Conservation (phyloP, 2,329 filamentous ascomycete species). For the Lasiodiplodia hormozganensis region DNA sequence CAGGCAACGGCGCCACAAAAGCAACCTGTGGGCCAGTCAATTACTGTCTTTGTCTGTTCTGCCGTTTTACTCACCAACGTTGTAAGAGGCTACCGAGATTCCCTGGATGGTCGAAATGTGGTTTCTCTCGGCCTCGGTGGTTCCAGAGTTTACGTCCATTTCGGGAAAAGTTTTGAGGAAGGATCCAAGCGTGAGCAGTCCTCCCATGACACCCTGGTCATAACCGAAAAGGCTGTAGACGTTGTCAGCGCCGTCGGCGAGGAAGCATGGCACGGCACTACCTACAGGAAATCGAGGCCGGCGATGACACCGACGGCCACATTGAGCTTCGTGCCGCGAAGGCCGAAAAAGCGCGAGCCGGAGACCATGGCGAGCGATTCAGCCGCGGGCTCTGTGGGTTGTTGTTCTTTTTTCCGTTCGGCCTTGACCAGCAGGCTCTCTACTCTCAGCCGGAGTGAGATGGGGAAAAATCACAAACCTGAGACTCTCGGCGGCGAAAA, state of each 20-base stretch:
- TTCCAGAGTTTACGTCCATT: constrained; percentile 48
- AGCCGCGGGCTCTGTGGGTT: background rate
- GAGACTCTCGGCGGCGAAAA: background rate
- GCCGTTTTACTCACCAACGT: constrained; percentile 27
- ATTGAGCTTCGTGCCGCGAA: constrained; percentile 68
- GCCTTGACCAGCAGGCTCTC: constrained; percentile 7
- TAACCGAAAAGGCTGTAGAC: constrained; percentile 58
- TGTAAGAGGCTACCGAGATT: constrained; percentile 34
- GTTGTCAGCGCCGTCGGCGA: constrained; percentile 6
- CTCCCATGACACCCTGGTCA: constrained; percentile 73
- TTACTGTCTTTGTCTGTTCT: constrained; percentile 37
- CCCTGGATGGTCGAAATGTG: constrained; percentile 53
- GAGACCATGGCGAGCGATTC: constrained; percentile 8
- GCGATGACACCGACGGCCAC: constrained; percentile 75
- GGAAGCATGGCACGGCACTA: background rate
- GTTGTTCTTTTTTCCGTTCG: background rate
- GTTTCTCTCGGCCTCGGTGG: constrained; percentile 39
- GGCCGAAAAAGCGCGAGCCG: constrained; percentile 63
- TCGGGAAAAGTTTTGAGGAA: constrained; percentile 59
- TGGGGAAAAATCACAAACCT: background rate
- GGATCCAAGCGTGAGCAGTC: constrained; percentile 70
- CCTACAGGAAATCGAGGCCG: constrained; percentile 71
- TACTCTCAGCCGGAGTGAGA: background rate
- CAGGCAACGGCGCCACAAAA: constrained; percentile 53
- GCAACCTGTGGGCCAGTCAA: constrained; percentile 44